Evolutionary conservation across 164 flowering plant genomes (phyloP).

Genomic region (Vitis labrusca): DNA sequence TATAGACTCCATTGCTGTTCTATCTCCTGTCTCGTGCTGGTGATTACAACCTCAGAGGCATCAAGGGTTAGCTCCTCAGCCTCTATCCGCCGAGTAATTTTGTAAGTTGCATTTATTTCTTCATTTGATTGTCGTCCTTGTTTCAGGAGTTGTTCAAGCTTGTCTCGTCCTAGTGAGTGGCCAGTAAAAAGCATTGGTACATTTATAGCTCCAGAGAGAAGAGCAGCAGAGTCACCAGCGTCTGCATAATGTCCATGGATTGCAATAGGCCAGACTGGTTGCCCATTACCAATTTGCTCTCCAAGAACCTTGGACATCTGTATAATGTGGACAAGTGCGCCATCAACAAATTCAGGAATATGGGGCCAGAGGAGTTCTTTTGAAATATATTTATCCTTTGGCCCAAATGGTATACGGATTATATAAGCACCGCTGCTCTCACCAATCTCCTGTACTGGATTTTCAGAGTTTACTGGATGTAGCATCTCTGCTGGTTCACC

Average conservation of each 20-base stretch:
- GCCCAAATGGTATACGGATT: conserved; percentile 77
- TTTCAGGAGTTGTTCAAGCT: conserved; percentile 67
- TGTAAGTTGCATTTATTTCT: conserved; percentile 67
- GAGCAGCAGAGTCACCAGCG: conserved; percentile 82
- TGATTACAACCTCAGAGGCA: conserved; percentile 67
- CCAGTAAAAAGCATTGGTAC: conserved; percentile 77
- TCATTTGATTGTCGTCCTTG: conserved; percentile 74
- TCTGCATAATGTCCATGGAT: conserved; percentile 88
- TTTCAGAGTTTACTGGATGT: conserved; percentile 33
- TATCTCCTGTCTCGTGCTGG: conserved; percentile 80
- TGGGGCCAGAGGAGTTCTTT: conserved; percentile 82
- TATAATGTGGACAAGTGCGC: conserved; percentile 65
- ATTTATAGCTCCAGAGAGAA: conserved; percentile 64
- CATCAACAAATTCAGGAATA: conserved; percentile 77
- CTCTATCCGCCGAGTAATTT: conserved; percentile 78
- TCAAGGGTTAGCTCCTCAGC: conserved; percentile 75
- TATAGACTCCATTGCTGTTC: conserved; percentile 76
- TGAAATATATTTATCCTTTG: conserved; percentile 60
- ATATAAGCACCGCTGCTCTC: conserved; percentile 81
- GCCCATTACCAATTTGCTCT: conserved; percentile 65
- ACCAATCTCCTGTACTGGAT: conserved; percentile 44
- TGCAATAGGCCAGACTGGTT: conserved; percentile 76
- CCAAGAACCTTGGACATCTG: conserved; percentile 76
- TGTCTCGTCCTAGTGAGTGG: conserved; percentile 80
- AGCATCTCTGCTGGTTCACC: conserved; percentile 81